Conservation (phyloP, 2,329 filamentous ascomycete species). For the Fusarium proliferatum region DNA sequence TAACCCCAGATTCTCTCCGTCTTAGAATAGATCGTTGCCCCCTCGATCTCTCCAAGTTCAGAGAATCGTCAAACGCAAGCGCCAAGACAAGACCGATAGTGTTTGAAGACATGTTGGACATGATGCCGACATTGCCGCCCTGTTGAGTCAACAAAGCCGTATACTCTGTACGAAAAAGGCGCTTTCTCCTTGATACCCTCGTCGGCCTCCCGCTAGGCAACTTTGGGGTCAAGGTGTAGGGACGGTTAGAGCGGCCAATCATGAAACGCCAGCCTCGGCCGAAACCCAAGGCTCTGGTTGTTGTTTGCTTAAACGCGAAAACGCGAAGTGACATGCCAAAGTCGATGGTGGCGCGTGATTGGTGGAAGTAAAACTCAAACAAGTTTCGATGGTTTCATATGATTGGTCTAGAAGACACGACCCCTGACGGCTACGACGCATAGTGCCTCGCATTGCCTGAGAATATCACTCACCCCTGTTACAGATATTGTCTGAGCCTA, state of each 20-base stretch:
- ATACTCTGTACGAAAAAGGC: background rate
- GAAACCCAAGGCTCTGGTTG: background rate
- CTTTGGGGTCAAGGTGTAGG: background rate
- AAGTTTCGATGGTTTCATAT: conserved; percentile 21
- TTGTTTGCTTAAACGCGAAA: background rate
- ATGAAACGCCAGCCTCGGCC: background rate
- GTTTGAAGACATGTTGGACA: background rate
- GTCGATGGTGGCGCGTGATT: background rate
- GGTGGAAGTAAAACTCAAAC: background rate
- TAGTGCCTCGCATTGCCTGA: background rate
- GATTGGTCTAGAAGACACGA: background rate
- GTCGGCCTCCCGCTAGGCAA: background rate
- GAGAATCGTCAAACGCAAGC: conserved; percentile 1
- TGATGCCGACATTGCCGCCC: conserved; percentile 23
- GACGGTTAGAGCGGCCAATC: background rate
- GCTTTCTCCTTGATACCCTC: background rate
- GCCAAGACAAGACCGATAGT: background rate
- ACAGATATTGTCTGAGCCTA: background rate
- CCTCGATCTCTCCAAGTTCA: background rate
- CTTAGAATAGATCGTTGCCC: background rate
- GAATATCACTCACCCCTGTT: conserved; percentile 22
- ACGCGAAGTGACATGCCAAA: background rate
- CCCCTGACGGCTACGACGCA: conserved; percentile 6
- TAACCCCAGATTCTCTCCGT: background rate
- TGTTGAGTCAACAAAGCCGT: background rate